These are phyloP conservation scores for Fusarium incarnatum DNA, from an alignment of 2,329 filamentous ascomycete species.

Conservation along the genomic window DNA sequence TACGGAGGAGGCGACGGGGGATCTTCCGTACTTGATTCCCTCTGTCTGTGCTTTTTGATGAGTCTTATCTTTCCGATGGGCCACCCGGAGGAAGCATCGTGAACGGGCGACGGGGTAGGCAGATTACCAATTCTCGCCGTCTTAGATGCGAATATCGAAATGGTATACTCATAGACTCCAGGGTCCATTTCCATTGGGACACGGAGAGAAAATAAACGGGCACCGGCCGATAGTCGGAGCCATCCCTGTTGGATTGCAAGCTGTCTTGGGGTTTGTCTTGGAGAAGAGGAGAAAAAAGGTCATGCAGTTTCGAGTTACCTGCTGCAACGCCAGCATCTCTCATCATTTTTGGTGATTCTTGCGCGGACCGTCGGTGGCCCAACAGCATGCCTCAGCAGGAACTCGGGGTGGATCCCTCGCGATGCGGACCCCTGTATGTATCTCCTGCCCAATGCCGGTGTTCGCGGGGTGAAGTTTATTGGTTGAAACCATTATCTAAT, in stretches of 20 bases:
- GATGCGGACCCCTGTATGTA: constrained; percentile 28
- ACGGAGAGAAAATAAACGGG: constrained; percentile 20
- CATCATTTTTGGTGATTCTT: constrained; percentile 28
- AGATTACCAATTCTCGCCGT: constrained; percentile 33
- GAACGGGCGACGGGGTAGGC: neutral
- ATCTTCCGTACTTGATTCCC: constrained; percentile 4
- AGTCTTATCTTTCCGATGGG: constrained; percentile 3
- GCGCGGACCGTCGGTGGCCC: constrained; percentile 48
- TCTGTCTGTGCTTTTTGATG: constrained; percentile 2
- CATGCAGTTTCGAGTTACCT: constrained; percentile 27
- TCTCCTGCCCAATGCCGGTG: constrained; percentile 29
- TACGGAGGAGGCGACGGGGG: constrained; percentile 33
- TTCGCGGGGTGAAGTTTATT: constrained; percentile 33
- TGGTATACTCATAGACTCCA: constrained; percentile 30
- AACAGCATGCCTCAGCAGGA: constrained; percentile 44
- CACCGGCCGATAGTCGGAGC: constrained; percentile 48
- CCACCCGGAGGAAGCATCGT: constrained; percentile 5
- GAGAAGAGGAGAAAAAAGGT: constrained; percentile 7
- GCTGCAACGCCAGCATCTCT: constrained; percentile 19
- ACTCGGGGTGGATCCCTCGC: constrained; percentile 46
- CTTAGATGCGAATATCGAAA: constrained; percentile 30
- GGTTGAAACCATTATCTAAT: constrained; percentile 7
- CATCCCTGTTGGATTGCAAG: constrained; percentile 7
- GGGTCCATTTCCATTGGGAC: constrained; percentile 2
- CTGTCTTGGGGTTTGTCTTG: neutral